Evolutionary conservation across 2,329 filamentous ascomycete species (phyloP).

Genomic region (Aurifilum marmelostoma): DNA sequence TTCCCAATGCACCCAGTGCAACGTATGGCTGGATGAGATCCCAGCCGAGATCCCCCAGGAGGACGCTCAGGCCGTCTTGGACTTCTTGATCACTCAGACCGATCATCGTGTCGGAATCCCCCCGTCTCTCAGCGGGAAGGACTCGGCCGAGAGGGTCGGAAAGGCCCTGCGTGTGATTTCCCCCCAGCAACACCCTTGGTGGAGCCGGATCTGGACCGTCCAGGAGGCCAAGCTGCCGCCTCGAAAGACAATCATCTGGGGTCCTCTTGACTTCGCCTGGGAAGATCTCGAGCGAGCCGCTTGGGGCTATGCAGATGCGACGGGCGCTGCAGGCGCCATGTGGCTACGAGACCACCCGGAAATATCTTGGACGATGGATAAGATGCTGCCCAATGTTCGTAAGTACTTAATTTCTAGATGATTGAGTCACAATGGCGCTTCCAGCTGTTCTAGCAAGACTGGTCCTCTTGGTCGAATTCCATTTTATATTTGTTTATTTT

Average conservation of each 20-base stretch:
- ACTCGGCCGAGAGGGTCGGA: not conserved
- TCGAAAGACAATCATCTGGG: not conserved
- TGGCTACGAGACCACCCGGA: not conserved
- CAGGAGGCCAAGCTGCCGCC: slow-evolving; percentile 1
- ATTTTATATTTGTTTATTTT: too few species aligned
- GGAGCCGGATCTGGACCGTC: slow-evolving; percentile 2
- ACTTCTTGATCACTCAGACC: not conserved
- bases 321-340: not conserved
- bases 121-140: not conserved
- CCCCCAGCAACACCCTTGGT: not conserved
- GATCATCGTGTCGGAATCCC: not conserved
- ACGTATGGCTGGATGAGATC: slow-evolving; percentile 16
- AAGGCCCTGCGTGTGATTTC: not conserved
- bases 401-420: too few species aligned
- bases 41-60: not conserved
- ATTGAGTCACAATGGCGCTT: too few species aligned
- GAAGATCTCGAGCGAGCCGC: not conserved
- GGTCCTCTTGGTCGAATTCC: too few species aligned
- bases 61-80: not conserved
- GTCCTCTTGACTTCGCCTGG: not conserved
- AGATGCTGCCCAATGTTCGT: not conserved
- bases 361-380: not conserved
- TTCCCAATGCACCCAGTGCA: not conserved
- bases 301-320: not conserved
- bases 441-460: too few species aligned